Base-by-base conservation (phyloP, 2,329 filamentous ascomycete species). In the Diplodia mutila region DNA sequence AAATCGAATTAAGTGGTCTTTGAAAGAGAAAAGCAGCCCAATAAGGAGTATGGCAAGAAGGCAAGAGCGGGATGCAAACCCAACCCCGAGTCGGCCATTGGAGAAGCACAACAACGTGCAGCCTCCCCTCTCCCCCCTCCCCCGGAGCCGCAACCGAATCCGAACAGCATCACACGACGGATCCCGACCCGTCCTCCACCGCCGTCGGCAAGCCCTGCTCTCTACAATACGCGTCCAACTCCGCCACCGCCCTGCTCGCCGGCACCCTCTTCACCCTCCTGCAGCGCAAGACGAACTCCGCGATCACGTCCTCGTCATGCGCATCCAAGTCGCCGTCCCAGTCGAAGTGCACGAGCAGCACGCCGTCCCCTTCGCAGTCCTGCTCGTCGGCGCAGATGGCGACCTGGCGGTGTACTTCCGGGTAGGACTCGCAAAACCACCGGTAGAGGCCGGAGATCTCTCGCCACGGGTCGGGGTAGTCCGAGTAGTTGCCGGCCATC, bases 321-420 rank as follows among this genome's bases (percentile, higher is more conserved):
- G 32, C 32, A 59, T 59, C 54, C 2, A 59, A 11, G n/a, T 59
- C 18, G 32, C 54, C 54, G 11, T 59, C 54, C 54, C 54, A 59
- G 37, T 59, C 54, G 23, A 16, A 59, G 1, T 34, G 9, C 34
- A 59, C 32, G 1, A 59, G 29, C 54, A 42, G 1, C 3, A 59
- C 54, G 11, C 37, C 54, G 8, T 59, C 54, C 23, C 14, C 25
- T 18, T 9, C 42, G 18, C 11, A 59, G 21, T 27, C 54, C 16
- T 18, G n/a, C n/a, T 7, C 14, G n/a, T 59, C 54, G 23, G 23
- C 32, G 9, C 9, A 25, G 5, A 59, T 59, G 32, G 32, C 34
- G 4, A 59, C 54, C 9, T 25, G 54, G 4, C 54, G 32, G 3
- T 59, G 29, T 1, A 8, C 16, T 3, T 11, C 11, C 3, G 32